These are phyloP conservation scores for Dryas drummondii DNA, from an alignment of 306 rosid species.

Conservation along the genomic window DNA sequence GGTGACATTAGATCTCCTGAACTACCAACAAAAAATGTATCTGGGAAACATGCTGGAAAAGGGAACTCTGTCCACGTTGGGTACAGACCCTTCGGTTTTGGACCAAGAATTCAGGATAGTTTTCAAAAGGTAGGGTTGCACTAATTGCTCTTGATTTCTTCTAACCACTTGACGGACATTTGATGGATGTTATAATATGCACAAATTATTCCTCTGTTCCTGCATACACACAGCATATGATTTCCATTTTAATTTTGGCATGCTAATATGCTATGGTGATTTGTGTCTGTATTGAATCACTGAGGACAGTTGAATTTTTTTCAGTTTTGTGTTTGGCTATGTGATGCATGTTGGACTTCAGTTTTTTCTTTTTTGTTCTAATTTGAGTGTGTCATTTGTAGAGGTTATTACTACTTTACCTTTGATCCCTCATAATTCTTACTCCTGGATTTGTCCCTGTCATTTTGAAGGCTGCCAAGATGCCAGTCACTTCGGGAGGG, in stretches of 20 bases:
- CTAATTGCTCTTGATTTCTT: constrained; percentile 19
- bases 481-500: constrained; percentile 56
- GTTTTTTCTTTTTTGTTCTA: constrained; percentile 7
- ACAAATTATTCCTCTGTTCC: no score
- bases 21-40: constrained; percentile 34
- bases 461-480: constrained; percentile 65
- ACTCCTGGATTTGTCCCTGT: constrained; percentile 35
- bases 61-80: constrained; percentile 46
- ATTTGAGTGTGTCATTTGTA: constrained; percentile 1
- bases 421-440: neutral
- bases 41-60: constrained; percentile 60
- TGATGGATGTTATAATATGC: neutral
- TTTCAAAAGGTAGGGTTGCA: constrained; percentile 56
- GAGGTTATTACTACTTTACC: neutral
- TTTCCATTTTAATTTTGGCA: no score
- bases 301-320: no score
- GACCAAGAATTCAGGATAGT: constrained; percentile 66
- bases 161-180: constrained; percentile 10
- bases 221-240: no score
- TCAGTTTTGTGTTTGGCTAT: no score
- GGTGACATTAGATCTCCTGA: constrained; percentile 65
- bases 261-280: no score
- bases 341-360: constrained; percentile 11
- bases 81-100: constrained; percentile 65
- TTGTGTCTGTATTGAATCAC: no score